Conservation (phyloP, 257 asterid genomes). For the Verbascum thapsus region DNA sequence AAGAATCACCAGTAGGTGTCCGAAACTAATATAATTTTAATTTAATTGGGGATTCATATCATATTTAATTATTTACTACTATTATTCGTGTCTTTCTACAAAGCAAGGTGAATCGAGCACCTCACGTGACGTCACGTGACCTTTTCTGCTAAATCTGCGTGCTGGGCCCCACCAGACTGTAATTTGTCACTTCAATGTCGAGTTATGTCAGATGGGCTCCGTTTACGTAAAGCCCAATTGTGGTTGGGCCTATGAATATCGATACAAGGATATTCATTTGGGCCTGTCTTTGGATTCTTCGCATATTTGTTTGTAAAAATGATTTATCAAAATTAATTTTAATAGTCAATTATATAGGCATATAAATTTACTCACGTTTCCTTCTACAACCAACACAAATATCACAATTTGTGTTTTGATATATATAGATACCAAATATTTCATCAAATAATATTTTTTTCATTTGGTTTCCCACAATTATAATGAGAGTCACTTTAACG, state of each 20-base stretch:
- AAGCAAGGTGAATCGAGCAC: background rate
- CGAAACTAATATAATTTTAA: constrained; percentile 4
- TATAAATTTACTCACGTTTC: too few relatives aligned
- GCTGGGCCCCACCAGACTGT: background rate
- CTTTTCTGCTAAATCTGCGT: constrained; percentile 15
- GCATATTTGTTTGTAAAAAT: too few relatives aligned
- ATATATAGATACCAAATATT: too few relatives aligned
- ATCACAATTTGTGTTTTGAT: too few relatives aligned
- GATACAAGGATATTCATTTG: background rate
- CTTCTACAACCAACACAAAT: too few relatives aligned
- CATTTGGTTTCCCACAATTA: too few relatives aligned
- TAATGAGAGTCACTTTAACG: too few relatives aligned
- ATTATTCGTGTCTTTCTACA: background rate
- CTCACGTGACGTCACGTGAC: constrained; percentile 38
- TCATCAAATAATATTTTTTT: too few relatives aligned
- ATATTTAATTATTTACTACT: background rate
- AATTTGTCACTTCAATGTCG: background rate
- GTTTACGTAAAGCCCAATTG: too few relatives aligned
- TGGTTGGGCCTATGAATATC: too few relatives aligned
- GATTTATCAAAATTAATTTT: too few relatives aligned
- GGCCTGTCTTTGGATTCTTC: background rate
- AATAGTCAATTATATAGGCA: too few relatives aligned
- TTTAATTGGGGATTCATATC: background rate
- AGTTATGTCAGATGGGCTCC: background rate
- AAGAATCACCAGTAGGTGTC: constrained; percentile 19